A percentile compares a stretch with the other conserved stretches of the same genome.
Evolutionary conservation across 2,329 filamentous ascomycete genomes (phyloP).

Genomic region (Chaetothyriales sp.): DNA sequence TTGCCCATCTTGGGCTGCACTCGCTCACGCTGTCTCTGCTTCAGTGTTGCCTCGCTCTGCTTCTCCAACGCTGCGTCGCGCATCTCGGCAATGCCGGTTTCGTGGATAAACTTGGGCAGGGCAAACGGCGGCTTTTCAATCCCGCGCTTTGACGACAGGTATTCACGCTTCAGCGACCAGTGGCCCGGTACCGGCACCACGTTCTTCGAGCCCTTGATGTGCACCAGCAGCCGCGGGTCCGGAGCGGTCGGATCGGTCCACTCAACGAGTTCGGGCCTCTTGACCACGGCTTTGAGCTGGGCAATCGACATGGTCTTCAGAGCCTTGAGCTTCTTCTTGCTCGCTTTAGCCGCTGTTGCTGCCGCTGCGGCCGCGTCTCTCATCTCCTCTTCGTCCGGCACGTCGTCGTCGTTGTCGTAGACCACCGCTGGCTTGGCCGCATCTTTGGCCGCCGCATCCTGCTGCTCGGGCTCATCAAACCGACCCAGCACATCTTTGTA

Average conservation of each 20-base stretch:
- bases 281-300: conserved; percentile 82
- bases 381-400: conserved; percentile 68
- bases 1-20: conserved; percentile 94
- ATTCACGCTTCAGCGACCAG: conserved; percentile 94
- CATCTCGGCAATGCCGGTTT: conserved; percentile 97
- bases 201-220: conserved; percentile 90
- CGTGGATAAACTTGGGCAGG: conserved; percentile 88
- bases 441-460: conserved; percentile 50
- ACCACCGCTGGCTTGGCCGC: conserved; percentile 70
- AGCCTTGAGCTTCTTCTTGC: conserved; percentile 89
- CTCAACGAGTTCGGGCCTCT: conserved; percentile 84
- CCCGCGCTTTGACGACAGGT: conserved; percentile 89
- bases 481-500: conserved; percentile 71
- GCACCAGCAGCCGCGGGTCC: conserved; percentile 75
- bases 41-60: conserved; percentile 76
- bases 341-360: conserved; percentile 52
- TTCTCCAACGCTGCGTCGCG: conserved; percentile 91
- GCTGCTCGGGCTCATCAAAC: conserved; percentile 53
- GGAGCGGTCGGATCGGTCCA: conserved; percentile 92
- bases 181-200: conserved; percentile 87
- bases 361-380: conserved; percentile 31
- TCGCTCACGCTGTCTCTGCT: conserved; percentile 88
- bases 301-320: conserved; percentile 86
- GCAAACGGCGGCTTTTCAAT: conserved; percentile 91
- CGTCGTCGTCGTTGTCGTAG: conserved; percentile 69